These are phyloP conservation scores for Cajanus cajan DNA, from an alignment of 306 rosid species.

Conservation along the genomic window DNA sequence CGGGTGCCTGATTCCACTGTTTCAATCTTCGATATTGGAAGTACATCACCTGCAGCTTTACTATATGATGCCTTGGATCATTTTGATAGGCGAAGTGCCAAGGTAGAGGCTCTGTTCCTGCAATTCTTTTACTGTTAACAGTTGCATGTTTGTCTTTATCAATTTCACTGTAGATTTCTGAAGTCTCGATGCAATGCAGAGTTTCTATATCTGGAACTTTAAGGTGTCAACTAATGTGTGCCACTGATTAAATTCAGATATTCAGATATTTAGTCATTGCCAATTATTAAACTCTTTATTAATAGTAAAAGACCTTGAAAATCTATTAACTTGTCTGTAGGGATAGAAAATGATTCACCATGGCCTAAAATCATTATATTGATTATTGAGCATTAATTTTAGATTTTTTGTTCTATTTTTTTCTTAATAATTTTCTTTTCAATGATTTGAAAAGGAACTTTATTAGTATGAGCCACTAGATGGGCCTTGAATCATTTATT, in stretches of 20 bases:
- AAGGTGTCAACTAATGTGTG: slow-evolving; percentile 11
- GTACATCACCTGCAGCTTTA: slow-evolving; percentile 95
- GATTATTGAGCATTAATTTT: slow-evolving; percentile 3
- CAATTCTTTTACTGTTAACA: neutral
- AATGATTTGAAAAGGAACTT: neutral
- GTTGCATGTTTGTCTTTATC: slow-evolving; percentile 3
- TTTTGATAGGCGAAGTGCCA: slow-evolving; percentile 98
- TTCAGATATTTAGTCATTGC: slow-evolving; percentile 19
- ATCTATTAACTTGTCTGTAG: neutral
- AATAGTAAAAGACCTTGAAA: slow-evolving; percentile 1
- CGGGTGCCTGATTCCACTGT: slow-evolving; percentile 95
- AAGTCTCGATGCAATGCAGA: neutral
- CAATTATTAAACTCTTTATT: neutral
- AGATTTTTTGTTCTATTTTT: neutral
- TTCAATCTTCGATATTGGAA: slow-evolving; percentile 89
- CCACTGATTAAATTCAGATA: neutral
- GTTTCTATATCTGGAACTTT: slow-evolving; percentile 3
- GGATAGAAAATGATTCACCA: neutral
- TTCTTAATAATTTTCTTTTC: neutral
- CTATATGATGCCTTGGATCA: slow-evolving; percentile 95
- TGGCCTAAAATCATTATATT: slow-evolving; percentile 1
- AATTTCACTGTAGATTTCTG: neutral
- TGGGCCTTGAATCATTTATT: slow-evolving; percentile 3
- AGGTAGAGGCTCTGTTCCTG: slow-evolving; percentile 50
- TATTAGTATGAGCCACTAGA: neutral